Conservation (phyloP, 2,329 filamentous ascomycete genomes). For the Colletotrichum orbiculare region DNA sequence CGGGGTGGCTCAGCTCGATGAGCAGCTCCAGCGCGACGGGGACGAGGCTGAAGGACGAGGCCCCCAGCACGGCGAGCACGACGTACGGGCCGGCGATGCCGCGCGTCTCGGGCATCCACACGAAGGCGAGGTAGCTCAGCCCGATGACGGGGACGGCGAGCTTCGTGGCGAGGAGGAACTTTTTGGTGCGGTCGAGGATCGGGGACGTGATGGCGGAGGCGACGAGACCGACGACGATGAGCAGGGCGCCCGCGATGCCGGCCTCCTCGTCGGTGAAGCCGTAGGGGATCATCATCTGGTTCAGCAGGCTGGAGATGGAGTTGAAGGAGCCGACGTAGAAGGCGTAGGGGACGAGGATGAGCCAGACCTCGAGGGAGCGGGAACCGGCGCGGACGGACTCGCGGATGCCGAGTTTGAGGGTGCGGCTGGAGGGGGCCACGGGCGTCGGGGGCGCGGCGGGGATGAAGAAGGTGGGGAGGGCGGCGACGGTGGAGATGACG, state of each 20-base stretch:
- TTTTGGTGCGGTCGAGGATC: constrained; percentile 85
- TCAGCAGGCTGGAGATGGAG: constrained; percentile 85
- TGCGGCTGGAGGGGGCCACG: constrained; percentile 73
- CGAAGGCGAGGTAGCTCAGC: constrained; percentile 78
- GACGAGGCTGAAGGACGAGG: constrained; percentile 81
- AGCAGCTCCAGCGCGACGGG: constrained; percentile 89
- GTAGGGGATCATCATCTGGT: constrained; percentile 90
- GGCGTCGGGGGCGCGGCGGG: constrained; percentile 82
- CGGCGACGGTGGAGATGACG: constrained; percentile 77
- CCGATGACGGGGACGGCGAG: constrained; percentile 79
- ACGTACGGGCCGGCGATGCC: constrained; percentile 76
- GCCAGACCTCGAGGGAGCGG: constrained; percentile 77
- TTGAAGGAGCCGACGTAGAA: constrained; percentile 96
- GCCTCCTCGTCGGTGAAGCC: constrained; percentile 85
- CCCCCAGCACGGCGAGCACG: constrained; percentile 81
- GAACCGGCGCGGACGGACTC: constrained; percentile 65
- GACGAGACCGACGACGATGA: constrained; percentile 90
- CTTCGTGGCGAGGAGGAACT: constrained; percentile 79
- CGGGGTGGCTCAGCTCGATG: constrained; percentile 87
- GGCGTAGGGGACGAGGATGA: constrained; percentile 83
- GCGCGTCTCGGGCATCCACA: constrained; percentile 75
- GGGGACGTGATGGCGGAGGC: constrained; percentile 81
- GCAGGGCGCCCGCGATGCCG: constrained; percentile 87
- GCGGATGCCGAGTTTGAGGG: constrained; percentile 64
- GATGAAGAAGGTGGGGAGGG: constrained; percentile 84